Percentiles rank a stretch among this genome's conserved stretches.
These are phyloP conservation scores for Argentina anserina DNA, from an alignment of 306 rosid genomes.

Conservation along the genomic window DNA sequence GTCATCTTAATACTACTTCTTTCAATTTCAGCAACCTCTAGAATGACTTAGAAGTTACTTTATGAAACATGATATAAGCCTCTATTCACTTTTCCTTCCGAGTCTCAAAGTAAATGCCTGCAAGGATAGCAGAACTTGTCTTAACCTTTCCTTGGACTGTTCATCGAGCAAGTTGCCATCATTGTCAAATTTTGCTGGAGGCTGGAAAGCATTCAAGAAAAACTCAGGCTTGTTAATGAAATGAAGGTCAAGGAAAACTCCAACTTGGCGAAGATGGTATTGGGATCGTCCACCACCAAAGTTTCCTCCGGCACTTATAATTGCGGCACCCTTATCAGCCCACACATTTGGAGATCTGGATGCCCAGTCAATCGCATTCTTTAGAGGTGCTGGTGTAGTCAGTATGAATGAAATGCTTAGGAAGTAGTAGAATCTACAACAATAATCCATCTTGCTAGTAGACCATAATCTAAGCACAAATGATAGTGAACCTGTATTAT, in stretches of 20 bases:
- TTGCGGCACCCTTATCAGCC: constrained; percentile 83
- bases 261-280: constrained; percentile 84
- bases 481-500: not conserved
- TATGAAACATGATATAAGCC: not conserved
- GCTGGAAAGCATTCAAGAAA: constrained; percentile 55
- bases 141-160: constrained; percentile 37
- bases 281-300: constrained; percentile 71
- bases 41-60: not conserved
- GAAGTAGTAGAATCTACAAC: constrained; percentile 1
- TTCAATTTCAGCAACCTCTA: not conserved
- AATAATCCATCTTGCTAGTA: not conserved
- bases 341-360: constrained; percentile 83
- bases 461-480: not conserved
- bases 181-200: constrained; percentile 63
- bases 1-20: not conserved
- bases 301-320: constrained; percentile 74
- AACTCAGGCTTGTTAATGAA: constrained; percentile 92
- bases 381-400: constrained; percentile 42
- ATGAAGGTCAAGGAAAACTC: constrained; percentile 78
- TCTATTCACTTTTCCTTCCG: constrained; percentile 21
- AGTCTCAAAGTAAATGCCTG: constrained; percentile 47
- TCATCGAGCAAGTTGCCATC: constrained; percentile 67
- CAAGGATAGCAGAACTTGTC: constrained; percentile 53
- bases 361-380: constrained; percentile 87
- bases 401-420: not conserved